Base-by-base conservation (phyloP, 2,329 filamentous ascomycete species). In the Calcarisporium arbuscula region DNA sequence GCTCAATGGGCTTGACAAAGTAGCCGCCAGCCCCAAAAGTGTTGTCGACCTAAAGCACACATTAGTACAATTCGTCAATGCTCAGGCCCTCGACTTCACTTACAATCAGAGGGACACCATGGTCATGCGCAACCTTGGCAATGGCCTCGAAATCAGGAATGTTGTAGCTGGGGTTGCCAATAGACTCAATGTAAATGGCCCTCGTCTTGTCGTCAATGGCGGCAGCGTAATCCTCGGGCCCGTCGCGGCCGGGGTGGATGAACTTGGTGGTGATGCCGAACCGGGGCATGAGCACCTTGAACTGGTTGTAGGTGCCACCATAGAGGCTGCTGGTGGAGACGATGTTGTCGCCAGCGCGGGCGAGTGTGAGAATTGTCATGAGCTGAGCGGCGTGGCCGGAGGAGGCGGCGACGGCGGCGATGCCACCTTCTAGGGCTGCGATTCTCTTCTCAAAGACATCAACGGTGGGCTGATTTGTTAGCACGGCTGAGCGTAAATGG, bases 391-490 rank as follows among this genome's bases (percentile, higher is more conserved):
- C 77, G 62, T 95, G 88, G 38, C 90, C 89, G 1, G 88, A 95
- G 0, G 87, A 72, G 27, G 88, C 76, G 6, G 87, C 89, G 18
- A 95, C 74, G 28, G 87, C 89, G 12, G 85, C 89, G 20, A 85
- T 78, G 52, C 92, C 92, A 20, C 89, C 90, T 64, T 98, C 92
- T 5, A 96, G 78, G 11, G 90, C 89, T n/a, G 90, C 89, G 32
- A 95, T 84, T 41, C 90, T 80, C 70, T 95, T 94, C 67, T 98
- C 92, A 46, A 98, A 90, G 19, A 96, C 90, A 61, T 94, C 90
- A 48, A 90, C 83, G 0, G 90, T 96, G 3, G 90, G 89, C 82
- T 87, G 46, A 14, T 21, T n/a, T 12, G n/a, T 5, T 19, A 36
- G 34, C 19, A n/a, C n/a, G 36, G 12, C n/a, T 15, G 14, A 20